Conservation (phyloP, 2,329 filamentous ascomycete species). For the Thyridium curvatum region DNA sequence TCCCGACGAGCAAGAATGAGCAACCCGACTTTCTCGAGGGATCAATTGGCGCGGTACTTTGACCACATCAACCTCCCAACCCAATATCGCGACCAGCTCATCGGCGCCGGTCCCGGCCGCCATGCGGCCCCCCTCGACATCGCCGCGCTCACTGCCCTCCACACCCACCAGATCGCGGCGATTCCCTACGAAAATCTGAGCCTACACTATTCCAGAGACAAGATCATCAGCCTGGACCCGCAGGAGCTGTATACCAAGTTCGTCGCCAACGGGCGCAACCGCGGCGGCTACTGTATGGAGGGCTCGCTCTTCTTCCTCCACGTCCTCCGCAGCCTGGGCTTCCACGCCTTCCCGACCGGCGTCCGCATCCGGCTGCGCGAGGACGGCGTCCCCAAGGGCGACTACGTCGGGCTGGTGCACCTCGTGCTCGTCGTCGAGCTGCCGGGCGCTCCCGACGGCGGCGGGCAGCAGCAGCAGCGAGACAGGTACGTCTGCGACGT, state of each 20-base stretch:
- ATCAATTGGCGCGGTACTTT: slow-evolving; percentile 14
- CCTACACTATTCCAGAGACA: slow-evolving; percentile 40
- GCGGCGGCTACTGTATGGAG: slow-evolving; percentile 58
- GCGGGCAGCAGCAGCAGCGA: too few species aligned
- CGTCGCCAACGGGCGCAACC: slow-evolving; percentile 29
- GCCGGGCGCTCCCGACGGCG: slow-evolving; percentile 16
- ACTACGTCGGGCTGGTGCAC: slow-evolving; percentile 21
- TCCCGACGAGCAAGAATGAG: too few species aligned
- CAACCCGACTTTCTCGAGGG: not conserved
- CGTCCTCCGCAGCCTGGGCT: slow-evolving; percentile 16
- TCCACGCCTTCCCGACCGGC: slow-evolving; percentile 33
- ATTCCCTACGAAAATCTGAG: slow-evolving; percentile 52
- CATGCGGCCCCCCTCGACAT: slow-evolving; percentile 13
- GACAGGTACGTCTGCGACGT: slow-evolving; percentile 51
- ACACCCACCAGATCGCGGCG: slow-evolving; percentile 39
- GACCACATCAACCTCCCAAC: slow-evolving; percentile 12
- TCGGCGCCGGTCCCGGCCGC: slow-evolving; percentile 4
- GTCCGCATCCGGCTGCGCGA: slow-evolving; percentile 38
- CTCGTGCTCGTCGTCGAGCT: slow-evolving; percentile 49
- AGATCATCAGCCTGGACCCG: slow-evolving; percentile 34
- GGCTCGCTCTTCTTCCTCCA: slow-evolving; percentile 42
- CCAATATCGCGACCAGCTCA: slow-evolving; percentile 11
- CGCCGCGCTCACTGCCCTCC: slow-evolving; percentile 29
- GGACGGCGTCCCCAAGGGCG: slow-evolving; percentile 29
- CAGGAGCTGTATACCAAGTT: slow-evolving; percentile 43